Conservation (phyloP, 1,284 basidiomycete species). For the Phellopilus nigrolimitatus region DNA sequence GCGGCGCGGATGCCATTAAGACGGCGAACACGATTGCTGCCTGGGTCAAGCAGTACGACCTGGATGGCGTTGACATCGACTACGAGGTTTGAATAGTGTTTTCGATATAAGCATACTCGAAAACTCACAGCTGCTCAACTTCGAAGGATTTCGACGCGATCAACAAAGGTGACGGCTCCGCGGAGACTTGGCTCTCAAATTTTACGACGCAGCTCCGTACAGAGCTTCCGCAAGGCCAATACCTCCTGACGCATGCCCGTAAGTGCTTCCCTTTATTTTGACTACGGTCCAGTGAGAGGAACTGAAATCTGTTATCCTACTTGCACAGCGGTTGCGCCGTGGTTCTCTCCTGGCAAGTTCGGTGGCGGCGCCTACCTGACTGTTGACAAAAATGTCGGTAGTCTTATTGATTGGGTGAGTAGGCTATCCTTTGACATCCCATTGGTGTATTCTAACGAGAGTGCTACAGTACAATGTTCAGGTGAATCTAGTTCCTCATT, state of each 20-base stretch:
- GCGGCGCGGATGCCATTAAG: conserved; percentile 33
- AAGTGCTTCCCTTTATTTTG: conserved; percentile 10
- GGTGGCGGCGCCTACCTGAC: conserved; percentile 19
- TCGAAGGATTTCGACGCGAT: conserved; percentile 26
- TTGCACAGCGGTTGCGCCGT: conserved; percentile 20
- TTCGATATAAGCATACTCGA: neutral
- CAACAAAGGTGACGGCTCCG: conserved; percentile 23
- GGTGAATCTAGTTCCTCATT: neutral
- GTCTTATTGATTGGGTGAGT: conserved; percentile 23
- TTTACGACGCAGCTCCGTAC: conserved; percentile 25
- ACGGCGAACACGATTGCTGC: conserved; percentile 43
- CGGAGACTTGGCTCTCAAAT: conserved; percentile 23
- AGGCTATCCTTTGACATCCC: neutral
- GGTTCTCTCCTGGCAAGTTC: conserved; percentile 17
- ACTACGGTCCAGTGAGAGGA: neutral
- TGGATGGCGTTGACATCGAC: conserved; percentile 58
- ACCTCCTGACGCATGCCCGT: conserved; percentile 26
- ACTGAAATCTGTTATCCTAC: conserved; percentile 1
- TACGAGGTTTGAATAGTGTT: conserved; percentile 35
- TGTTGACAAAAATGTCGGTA: conserved; percentile 23
- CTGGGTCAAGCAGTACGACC: conserved; percentile 43
- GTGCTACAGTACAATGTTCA: conserved; percentile 4
- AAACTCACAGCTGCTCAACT: neutral
- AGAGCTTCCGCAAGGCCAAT: conserved; percentile 22
- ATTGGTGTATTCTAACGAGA: neutral